Evolutionary conservation across 1,284 basidiomycete genomes (phyloP).

Genomic region (Ganoderma sinense): DNA sequence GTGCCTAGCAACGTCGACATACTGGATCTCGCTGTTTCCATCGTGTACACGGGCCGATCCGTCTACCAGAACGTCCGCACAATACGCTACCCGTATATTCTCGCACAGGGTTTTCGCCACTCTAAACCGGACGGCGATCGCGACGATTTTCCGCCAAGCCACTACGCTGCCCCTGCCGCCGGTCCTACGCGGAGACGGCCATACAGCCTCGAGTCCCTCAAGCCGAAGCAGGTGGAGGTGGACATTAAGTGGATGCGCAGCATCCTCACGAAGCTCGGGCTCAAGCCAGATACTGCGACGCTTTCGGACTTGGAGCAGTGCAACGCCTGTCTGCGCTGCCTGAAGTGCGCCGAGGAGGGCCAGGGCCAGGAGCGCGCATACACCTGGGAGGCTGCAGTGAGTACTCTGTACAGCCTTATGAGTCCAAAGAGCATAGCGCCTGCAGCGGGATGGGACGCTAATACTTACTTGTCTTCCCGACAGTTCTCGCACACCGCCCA

Average conservation of each 20-base stretch:
- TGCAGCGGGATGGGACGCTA: background rate
- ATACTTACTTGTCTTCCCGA: background rate
- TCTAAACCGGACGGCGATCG: too few relatives aligned
- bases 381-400: slow-evolving; percentile 1
- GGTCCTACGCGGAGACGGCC: background rate
- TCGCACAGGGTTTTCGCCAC: background rate
- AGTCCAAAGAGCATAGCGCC: too few relatives aligned
- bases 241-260: slow-evolving; percentile 3
- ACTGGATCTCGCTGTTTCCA: slow-evolving; percentile 14
- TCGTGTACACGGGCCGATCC: background rate
- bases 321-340: slow-evolving; percentile 1
- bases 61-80: too few relatives aligned
- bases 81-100: slow-evolving; percentile 11
- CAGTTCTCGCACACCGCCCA: background rate
- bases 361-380: background rate
- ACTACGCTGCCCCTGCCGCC: background rate
- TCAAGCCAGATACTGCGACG: background rate
- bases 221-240: background rate
- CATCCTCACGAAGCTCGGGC: slow-evolving; percentile 2
- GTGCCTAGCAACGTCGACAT: slow-evolving; percentile 6
- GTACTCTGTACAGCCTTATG: background rate
- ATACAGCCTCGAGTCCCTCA: background rate
- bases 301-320: slow-evolving; percentile 4
- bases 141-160: background rate
- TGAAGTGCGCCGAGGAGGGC: background rate